Conservation (phyloP, 495 filamentous ascomycete genomes). For the Penicillium nucicola region DNA sequence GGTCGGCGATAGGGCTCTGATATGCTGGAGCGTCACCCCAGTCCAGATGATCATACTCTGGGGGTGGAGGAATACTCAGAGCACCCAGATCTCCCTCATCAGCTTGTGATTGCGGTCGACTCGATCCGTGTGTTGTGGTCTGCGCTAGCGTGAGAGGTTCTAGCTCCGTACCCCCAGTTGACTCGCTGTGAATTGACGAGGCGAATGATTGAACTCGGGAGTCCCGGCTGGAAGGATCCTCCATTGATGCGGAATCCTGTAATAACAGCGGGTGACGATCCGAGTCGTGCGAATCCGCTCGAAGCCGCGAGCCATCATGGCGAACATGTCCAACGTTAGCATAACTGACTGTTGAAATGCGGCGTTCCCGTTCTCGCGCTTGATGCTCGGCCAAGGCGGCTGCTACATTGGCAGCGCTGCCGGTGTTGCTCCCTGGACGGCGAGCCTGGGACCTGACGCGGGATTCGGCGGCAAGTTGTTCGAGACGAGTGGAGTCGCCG, state of each 20-base stretch:
- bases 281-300: slow-evolving; percentile 75
- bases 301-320: slow-evolving; percentile 83
- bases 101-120: slow-evolving; percentile 14
- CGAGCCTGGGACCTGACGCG: slow-evolving; percentile 16
- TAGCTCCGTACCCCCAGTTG: slow-evolving; percentile 23
- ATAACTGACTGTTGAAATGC: slow-evolving; percentile 82
- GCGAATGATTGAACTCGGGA: slow-evolving; percentile 34
- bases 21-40: slow-evolving; percentile 51
- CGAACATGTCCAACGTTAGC: slow-evolving; percentile 80
- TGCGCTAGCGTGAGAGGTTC: slow-evolving; percentile 26
- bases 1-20: slow-evolving; percentile 29
- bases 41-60: slow-evolving; percentile 44
- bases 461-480: slow-evolving; percentile 51
- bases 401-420: slow-evolving; percentile 24
- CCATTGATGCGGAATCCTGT: slow-evolving; percentile 52
- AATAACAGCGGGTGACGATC: slow-evolving; percentile 72
- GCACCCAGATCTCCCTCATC: slow-evolving; percentile 39
- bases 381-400: slow-evolving; percentile 61
- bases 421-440: slow-evolving; percentile 28
- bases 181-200: slow-evolving; percentile 31
- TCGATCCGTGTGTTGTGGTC: slow-evolving; percentile 21
- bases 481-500: slow-evolving; percentile 62
- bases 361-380: slow-evolving; percentile 63
- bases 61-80: slow-evolving; percentile 36
- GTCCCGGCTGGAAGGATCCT: slow-evolving; percentile 20